phyloP scores from a whole-genome alignment of 225 moss, liverwort and hornwort species.

The Physcomitrium patens region DNA sequence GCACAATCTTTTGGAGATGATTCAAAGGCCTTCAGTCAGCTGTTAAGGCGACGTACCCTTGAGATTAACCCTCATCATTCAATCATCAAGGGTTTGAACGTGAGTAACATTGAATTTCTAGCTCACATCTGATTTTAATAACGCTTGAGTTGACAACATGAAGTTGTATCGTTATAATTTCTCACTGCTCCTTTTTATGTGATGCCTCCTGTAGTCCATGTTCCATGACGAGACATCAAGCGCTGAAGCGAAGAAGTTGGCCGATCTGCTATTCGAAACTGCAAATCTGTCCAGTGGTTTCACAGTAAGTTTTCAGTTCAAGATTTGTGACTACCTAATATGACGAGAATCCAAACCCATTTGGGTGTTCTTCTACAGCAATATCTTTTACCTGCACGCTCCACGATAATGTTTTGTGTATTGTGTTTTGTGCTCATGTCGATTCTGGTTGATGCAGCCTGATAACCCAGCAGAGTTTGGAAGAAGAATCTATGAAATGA shows the following conservation, averaged over 20 bases:
- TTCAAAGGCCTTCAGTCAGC: conserved; percentile 58
- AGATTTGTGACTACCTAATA: too few species aligned
- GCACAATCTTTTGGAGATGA: conserved; percentile 83
- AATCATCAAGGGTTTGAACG: conserved; percentile 90
- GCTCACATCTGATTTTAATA: conserved; percentile 1
- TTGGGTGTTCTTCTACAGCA: neutral
- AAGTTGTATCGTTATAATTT: neutral
- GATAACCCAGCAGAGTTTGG: conserved; percentile 95
- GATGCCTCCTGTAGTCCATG: conserved; percentile 52
- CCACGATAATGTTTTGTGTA: neutral
- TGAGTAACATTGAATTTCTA: conserved; percentile 35
- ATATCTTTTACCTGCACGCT: too few species aligned
- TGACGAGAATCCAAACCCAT: neutral
- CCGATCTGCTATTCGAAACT: conserved; percentile 85
- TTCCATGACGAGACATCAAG: conserved; percentile 70
- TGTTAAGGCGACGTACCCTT: conserved; percentile 74
- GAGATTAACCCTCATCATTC: conserved; percentile 97
- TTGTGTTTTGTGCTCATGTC: conserved; percentile 35
- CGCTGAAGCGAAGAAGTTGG: conserved; percentile 61
- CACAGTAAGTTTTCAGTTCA: conserved; percentile 50
- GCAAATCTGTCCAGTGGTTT: conserved; percentile 92
- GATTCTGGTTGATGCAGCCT: conserved; percentile 56
- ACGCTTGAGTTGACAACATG: neutral
- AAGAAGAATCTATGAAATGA: conserved; percentile 85
- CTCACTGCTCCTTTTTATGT: neutral